Evolutionary conservation across 805 yeast species (phyloP), one percentile per base, ranked within the genome.

Genomic region (Ogataea corticis): DNA sequence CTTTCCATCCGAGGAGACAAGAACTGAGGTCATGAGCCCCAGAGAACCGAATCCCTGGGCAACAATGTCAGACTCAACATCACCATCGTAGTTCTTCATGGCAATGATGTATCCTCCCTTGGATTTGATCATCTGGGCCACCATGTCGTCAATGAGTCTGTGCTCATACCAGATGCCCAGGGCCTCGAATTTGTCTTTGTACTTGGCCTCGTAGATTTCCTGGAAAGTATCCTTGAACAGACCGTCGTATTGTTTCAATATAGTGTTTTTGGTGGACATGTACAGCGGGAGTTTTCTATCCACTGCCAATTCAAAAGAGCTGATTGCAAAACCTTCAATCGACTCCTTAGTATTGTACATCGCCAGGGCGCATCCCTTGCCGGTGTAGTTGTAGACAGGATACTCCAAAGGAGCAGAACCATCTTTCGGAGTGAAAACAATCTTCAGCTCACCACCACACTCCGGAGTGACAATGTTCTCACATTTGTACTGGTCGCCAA

Each of bases 1-100:
- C 73, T 87, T 87, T 19, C 97, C 97, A 68, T 92, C 97, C 41
- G 97, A 95, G n/a, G 97, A 83, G 63, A 90, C 81, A 57, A 92
- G 79, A n/a, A 89, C 96, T 2, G 98, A 92, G 27, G 98, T 90
- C 98, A 92, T 92, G 58, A 92, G 78, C 34, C 98, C 98, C 55
- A 92, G 76, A 15, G 97, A 91, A 31, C 98, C 98, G 60, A 92
- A 92, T 31, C 98, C 98, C 72, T 92, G 98, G 25, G 98, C 98
- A 46, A 92, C 97, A 62, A 92, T 86, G 68, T 92, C 98, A 13
- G 95, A 85, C 72, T 90, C 91, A 45, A 92, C 98, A 66, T 92
- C 98, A 68, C 98, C 98, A 67, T 92, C 98, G 71, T 92, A 92
- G 75, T 92, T 92, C 76, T 92, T 92, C 85, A 92, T 80, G 38